Percentiles rank a stretch among this genome's conserved stretches.
Evolutionary conservation across 148 eudicot genomes (phyloP).

Genomic region (Cornus kousa): DNA sequence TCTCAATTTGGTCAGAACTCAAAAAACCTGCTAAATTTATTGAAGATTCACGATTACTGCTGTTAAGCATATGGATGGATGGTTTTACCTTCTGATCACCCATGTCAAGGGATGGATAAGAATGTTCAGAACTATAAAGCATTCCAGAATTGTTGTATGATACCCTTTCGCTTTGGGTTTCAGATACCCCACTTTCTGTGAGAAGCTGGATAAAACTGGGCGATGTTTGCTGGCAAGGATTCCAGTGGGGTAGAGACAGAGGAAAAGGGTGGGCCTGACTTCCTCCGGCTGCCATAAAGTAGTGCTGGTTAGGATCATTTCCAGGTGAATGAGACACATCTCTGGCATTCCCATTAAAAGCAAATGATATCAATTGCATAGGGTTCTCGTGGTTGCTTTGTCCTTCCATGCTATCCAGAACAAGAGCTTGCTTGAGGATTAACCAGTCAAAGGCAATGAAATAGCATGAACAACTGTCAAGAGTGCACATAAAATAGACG

Average conservation of each 20-base stretch:
- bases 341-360: conserved; percentile 20
- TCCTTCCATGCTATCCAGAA: conserved; percentile 26
- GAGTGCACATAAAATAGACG: background rate
- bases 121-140: conserved; percentile 15
- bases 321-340: conserved; percentile 12
- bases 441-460: background rate
- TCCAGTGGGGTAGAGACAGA: conserved; percentile 26
- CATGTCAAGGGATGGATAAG: conserved; percentile 15
- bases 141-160: conserved; percentile 10
- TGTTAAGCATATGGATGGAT: background rate
- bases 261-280: conserved; percentile 13
- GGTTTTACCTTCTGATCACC: conserved; percentile 17
- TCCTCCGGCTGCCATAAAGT: background rate
- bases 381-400: conserved; percentile 10
- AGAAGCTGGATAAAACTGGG: conserved; percentile 18
- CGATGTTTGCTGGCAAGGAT: conserved; percentile 24
- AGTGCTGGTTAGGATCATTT: conserved; percentile 14
- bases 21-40: background rate
- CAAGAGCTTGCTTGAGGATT: conserved; percentile 4
- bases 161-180: conserved; percentile 23
- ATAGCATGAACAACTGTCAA: background rate
- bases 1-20: background rate
- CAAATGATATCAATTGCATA: conserved; percentile 24
- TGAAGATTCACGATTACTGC: conserved; percentile 7
- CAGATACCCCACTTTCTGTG: conserved; percentile 23